Evolutionary conservation across 2,329 filamentous ascomycete genomes (phyloP), one percentile per base, ranked within the genome.

Genomic region (Colletotrichum plurivorum): DNA sequence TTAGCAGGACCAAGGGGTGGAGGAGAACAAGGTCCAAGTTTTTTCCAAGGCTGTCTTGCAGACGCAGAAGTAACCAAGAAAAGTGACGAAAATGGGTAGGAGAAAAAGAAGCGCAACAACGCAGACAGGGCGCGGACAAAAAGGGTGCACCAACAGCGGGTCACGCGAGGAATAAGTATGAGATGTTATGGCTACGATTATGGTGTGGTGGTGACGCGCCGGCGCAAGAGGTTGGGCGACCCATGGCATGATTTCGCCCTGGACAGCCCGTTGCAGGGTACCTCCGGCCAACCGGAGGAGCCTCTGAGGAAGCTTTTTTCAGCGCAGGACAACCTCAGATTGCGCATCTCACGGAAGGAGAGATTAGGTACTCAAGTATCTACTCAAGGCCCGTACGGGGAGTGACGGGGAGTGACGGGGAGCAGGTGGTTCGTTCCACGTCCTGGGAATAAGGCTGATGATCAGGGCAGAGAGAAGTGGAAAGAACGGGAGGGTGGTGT

Each of bases 131-230:
- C 39, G 51, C 27, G 45, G 45, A 70, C 45, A 54, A 59, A 63
- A 59, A 53, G 36, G 45, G 45, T 20, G 46, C 39, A 66, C 10
- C 12, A 22, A 51, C 18, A 54, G 66, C 55, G 61, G 69, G 56
- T 69, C 59, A 65, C 51, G 60, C 49, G 69, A 70, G 66, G 49
- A 56, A 69, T 60, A 70, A 52, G 69, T 68, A 69, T 71, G 70
- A 71, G 56, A 65, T 71, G 70, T 72, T 72, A 57, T 61, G 46
- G 58, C 68, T 60, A 52, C 53, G 68, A 69, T 57, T 52, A 57
- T 71, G 70, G 68, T 72, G 60, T 64, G 68, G 64, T 72, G 48
- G 63, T 71, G 70, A 72, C 70, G 69, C 55, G 52, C 63, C 36
- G 51, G 57, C 39, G 51, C 31, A 43, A 67, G 62, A 69, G 63